Percentiles rank a stretch among this genome's conserved stretches.
phyloP scores from a whole-genome alignment of 176 grass and related monocot species.

The Ampelocalamus luodianensis region DNA sequence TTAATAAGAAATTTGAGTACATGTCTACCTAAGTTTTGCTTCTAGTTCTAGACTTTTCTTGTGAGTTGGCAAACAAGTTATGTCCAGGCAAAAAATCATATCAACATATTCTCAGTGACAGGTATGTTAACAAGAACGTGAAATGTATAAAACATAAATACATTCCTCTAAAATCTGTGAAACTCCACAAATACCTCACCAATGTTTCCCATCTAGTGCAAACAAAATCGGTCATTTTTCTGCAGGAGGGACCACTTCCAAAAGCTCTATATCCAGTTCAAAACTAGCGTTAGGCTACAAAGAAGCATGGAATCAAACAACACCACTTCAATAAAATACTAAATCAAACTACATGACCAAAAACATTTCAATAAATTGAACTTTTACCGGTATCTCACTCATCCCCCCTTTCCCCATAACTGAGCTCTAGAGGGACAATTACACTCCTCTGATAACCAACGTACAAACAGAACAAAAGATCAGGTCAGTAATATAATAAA shows the following conservation, averaged over 20 bases:
- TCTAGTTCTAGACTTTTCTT: no score
- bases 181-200: constrained; percentile 32
- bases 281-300: constrained; percentile 71
- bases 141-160: constrained; percentile 4
- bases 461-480: background rate
- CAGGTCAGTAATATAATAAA: background rate
- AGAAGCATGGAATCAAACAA: constrained; percentile 9
- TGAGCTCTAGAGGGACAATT: constrained; percentile 74
- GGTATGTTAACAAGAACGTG: constrained; percentile 5
- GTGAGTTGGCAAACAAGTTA: background rate
- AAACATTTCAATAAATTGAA: background rate
- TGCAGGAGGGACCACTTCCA: constrained; percentile 56
- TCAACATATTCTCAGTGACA: constrained; percentile 23
- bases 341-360: constrained; percentile 12
- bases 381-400: constrained; percentile 73
- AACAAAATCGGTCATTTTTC: constrained; percentile 42
- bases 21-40: background rate
- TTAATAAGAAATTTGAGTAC: background rate
- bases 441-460: constrained; percentile 67
- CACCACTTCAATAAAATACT: background rate
- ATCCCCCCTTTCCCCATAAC: constrained; percentile 77
- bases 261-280: constrained; percentile 86
- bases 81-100: constrained; percentile 20
- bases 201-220: background rate
- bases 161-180: constrained; percentile 29